Conservation (phyloP, 2,329 filamentous ascomycete genomes). For the Penicillium polonicum region DNA sequence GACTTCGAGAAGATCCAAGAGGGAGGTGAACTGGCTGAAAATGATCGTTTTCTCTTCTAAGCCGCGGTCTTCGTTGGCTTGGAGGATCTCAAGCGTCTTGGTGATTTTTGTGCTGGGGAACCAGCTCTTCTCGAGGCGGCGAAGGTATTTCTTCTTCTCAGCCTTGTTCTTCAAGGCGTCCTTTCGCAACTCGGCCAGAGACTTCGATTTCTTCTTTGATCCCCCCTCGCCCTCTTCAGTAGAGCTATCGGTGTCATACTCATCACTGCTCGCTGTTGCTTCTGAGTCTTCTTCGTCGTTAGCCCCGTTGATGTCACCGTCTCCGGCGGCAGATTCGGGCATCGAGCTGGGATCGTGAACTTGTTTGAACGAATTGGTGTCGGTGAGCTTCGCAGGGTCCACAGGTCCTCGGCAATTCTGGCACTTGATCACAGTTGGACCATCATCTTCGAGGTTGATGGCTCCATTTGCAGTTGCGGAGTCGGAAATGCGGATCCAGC, state of each 20-base stretch:
- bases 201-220: slow-evolving; percentile 50
- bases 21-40: slow-evolving; percentile 77
- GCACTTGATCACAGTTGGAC: slow-evolving; percentile 59
- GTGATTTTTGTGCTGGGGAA: slow-evolving; percentile 73
- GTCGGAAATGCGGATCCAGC: slow-evolving; percentile 68
- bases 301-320: slow-evolving; percentile 32
- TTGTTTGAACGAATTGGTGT: slow-evolving; percentile 70
- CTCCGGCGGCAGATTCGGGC: slow-evolving; percentile 22
- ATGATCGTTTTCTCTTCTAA: slow-evolving; percentile 73
- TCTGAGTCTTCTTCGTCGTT: slow-evolving; percentile 43
- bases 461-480: slow-evolving; percentile 37
- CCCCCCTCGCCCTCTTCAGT: slow-evolving; percentile 35
- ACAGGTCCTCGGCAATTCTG: slow-evolving; percentile 71
- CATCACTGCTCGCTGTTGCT: slow-evolving; percentile 17
- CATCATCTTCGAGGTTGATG: slow-evolving; percentile 57
- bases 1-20: slow-evolving; percentile 75
- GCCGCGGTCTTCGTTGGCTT: slow-evolving; percentile 48
- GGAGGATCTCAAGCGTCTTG: slow-evolving; percentile 65
- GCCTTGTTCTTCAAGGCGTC: slow-evolving; percentile 63
- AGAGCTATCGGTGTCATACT: slow-evolving; percentile 26
- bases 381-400: slow-evolving; percentile 68
- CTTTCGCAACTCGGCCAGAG: slow-evolving; percentile 65
- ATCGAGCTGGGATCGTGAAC: slow-evolving; percentile 62
- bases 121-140: slow-evolving; percentile 66
- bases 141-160: slow-evolving; percentile 68